phyloP scores from a whole-genome alignment of 1,139 yeast genomes.

The Nematodospora anomalae region DNA sequence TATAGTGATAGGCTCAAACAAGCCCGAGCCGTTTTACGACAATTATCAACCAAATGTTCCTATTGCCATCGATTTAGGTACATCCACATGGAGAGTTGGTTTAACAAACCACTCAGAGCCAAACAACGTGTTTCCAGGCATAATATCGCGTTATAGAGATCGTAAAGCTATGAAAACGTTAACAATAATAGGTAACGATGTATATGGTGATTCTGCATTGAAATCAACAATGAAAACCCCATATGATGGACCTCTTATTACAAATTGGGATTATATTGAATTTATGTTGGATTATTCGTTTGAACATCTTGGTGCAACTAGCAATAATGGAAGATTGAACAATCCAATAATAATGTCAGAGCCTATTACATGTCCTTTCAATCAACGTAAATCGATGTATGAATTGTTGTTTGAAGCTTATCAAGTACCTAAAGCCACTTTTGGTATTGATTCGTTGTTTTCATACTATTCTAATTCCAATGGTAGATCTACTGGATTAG shows the following conservation, averaged over 20 bases:
- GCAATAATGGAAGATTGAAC: conserved; percentile 53
- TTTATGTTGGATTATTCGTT: conserved; percentile 80
- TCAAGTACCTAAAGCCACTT: conserved; percentile 66
- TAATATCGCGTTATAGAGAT: conserved; percentile 75
- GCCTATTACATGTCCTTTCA: conserved; percentile 64
- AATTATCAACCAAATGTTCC: conserved; percentile 61
- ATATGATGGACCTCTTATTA: conserved; percentile 80
- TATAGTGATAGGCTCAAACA: conserved; percentile 18
- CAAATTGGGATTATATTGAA: conserved; percentile 93
- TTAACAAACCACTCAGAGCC: conserved; percentile 56
- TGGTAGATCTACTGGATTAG: conserved; percentile 55
- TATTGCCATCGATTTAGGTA: conserved; percentile 81
- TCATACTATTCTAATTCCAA: conserved; percentile 59
- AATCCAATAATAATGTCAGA: conserved; percentile 87
- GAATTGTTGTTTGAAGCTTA: conserved; percentile 84
- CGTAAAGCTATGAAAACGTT: conserved; percentile 63
- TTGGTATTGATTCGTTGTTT: conserved; percentile 82
- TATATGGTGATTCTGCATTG: conserved; percentile 66
- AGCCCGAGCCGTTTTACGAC: conserved; percentile 51
- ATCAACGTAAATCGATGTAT: conserved; percentile 72
- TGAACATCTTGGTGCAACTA: conserved; percentile 68
- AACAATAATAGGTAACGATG: conserved; percentile 82
- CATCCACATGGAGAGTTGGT: conserved; percentile 71
- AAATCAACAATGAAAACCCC: conserved; percentile 74
- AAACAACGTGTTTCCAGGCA: conserved; percentile 64